phyloP scores from a whole-genome alignment of 495 filamentous ascomycete species.

The Lophiostoma macrostomum region DNA sequence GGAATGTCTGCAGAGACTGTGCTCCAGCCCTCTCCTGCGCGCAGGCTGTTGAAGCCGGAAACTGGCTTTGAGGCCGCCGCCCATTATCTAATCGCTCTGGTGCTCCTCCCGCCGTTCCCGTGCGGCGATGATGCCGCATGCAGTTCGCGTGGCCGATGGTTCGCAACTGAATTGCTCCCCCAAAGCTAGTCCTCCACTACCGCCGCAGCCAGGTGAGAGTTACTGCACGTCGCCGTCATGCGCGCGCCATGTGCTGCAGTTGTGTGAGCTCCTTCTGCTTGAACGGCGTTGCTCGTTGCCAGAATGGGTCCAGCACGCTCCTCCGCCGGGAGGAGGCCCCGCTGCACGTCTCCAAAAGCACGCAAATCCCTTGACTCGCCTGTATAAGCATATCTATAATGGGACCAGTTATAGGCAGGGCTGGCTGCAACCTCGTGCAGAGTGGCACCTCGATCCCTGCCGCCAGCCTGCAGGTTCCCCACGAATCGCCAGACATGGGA shows the following conservation, averaged over 20 bases:
- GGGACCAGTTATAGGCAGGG: conserved; percentile 23
- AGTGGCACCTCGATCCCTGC: conserved; percentile 22
- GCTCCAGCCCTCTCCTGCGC: too few species aligned
- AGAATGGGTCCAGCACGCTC: too few species aligned
- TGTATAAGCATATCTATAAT: conserved; percentile 32
- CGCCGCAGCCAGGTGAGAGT: neutral
- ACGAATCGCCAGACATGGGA: conserved; percentile 35
- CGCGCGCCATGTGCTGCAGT: conserved; percentile 1
- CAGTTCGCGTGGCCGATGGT: conserved; percentile 1
- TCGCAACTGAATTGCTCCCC: neutral
- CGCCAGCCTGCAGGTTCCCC: conserved; percentile 32
- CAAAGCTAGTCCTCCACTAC: neutral
- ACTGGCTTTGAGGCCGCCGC: too few species aligned
- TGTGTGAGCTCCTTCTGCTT: too few species aligned
- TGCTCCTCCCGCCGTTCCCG: neutral
- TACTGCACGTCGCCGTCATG: conserved; percentile 19
- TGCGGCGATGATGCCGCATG: conserved; percentile 13
- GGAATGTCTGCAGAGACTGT: too few species aligned
- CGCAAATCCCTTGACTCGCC: conserved; percentile 14
- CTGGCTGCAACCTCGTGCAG: conserved; percentile 18
- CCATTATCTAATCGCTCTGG: neutral
- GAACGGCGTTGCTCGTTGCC: too few species aligned
- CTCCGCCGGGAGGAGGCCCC: too few species aligned
- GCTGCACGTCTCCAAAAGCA: neutral
- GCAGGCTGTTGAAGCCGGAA: too few species aligned